Conservation (phyloP, 23 red algal genomes). For the Gracilaria caudata region DNA sequence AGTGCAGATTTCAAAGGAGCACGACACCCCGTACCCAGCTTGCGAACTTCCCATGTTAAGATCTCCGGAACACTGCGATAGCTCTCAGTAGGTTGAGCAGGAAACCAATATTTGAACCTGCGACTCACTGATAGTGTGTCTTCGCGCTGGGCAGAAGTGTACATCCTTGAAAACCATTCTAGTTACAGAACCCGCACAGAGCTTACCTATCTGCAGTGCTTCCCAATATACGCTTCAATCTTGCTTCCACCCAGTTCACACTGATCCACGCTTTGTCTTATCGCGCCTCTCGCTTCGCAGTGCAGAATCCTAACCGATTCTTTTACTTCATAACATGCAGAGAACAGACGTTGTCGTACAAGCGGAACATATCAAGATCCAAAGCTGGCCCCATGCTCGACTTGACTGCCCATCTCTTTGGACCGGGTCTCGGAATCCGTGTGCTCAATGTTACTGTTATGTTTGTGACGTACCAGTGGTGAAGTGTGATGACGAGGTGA, state of each 20-base stretch:
- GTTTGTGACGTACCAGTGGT: constrained; percentile 30
- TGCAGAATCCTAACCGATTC: background rate
- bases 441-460: constrained; percentile 25
- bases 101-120: background rate
- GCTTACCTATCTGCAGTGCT: background rate
- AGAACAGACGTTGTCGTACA: background rate
- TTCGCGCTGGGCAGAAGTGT: background rate
- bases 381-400: constrained; percentile 19
- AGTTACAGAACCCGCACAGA: background rate
- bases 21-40: background rate
- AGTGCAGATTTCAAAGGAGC: background rate
- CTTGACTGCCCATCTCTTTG: constrained; percentile 31
- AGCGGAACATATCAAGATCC: constrained; percentile 15
- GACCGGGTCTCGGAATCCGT: background rate
- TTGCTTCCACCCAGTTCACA: background rate
- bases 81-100: too few species aligned
- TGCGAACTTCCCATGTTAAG: background rate
- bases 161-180: background rate
- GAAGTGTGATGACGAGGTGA: background rate
- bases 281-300: background rate
- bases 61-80: background rate
- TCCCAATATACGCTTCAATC: background rate
- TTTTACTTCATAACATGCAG: background rate
- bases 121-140: background rate
- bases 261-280: background rate